A percentile compares a stretch with the other conserved stretches of the same genome.
These are phyloP conservation scores for Steccherinum ochraceum DNA, from an alignment of 768 basidiomycete genomes.

Conservation along the genomic window DNA sequence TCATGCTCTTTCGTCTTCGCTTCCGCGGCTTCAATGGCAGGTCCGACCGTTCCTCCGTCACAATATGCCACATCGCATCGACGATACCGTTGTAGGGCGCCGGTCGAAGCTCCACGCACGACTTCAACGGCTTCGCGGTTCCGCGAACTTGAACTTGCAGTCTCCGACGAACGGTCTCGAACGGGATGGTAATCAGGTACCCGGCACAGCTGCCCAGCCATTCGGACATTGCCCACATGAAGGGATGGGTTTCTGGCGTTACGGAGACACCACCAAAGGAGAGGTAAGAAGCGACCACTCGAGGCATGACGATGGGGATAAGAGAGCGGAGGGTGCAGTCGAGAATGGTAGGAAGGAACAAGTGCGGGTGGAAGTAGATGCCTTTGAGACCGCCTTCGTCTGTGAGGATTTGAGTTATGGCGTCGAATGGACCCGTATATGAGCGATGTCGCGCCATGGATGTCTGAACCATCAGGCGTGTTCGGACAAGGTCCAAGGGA, in stretches of 20 bases:
- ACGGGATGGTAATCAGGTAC: conserved; percentile 77
- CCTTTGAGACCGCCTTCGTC: conserved; percentile 77
- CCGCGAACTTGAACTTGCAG: conserved; percentile 85
- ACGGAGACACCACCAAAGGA: conserved; percentile 47
- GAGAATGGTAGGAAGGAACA: conserved; percentile 81
- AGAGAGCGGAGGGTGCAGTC: conserved; percentile 87
- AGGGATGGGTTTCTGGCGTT: conserved; percentile 75
- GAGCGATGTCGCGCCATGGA: conserved; percentile 56
- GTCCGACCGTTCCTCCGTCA: conserved; percentile 91
- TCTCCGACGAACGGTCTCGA: conserved; percentile 88
- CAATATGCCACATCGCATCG: conserved; percentile 86
- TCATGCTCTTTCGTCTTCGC: conserved; percentile 26
- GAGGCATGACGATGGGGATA: conserved; percentile 77
- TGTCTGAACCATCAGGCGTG: conserved; percentile 85
- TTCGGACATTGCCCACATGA: conserved; percentile 76
- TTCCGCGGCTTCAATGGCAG: conserved; percentile 46
- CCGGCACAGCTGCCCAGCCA: conserved; percentile 65
- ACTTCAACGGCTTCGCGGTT: conserved; percentile 59
- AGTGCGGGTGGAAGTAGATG: conserved; percentile 86
- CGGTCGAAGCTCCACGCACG: conserved; percentile 82
- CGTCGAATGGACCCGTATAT: conserved; percentile 75
- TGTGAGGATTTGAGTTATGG: conserved; percentile 68
- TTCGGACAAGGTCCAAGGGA: conserved; percentile 83
- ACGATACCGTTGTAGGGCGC: conserved; percentile 91
- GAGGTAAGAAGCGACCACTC: conserved; percentile 52